Base-by-base conservation (phyloP, 78 protist genomes). In the Emiliania huxleyi region DNA sequence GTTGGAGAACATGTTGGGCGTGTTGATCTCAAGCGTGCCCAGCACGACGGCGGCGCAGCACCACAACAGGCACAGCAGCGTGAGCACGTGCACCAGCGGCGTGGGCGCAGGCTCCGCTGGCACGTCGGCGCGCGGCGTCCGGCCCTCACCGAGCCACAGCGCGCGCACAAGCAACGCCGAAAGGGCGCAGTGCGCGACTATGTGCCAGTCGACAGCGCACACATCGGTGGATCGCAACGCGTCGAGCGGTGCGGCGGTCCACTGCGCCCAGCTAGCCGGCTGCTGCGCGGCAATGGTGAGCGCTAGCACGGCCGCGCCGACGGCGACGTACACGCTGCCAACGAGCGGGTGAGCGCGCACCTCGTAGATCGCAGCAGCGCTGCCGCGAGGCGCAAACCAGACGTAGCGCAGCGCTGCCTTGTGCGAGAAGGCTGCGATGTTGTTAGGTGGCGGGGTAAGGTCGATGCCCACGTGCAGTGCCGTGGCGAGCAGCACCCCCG, bases 391-490 rank as follows among this genome's bases (percentile, higher is more conserved):
- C 33, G 18, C 69, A 5, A 25, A 2, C 33, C 18, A 22, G 26
- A 55, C 6, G 33, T 22, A 22, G 26, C 69, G 69, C 18, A 55
- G 29, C 29, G 6, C 21, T 11, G 29, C 5, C 33, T 0, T 2
- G 45, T 38, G 21, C n/a, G n/a, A 15, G 85, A 75, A 75, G 45
- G 12, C 45, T 0, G 45, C 1, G 22, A 19, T 35, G 85, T 40
- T 75, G 85, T 75, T 75, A 46, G 85, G 85, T 46, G 85, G 85
- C 45, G 85, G 85, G 26, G 85, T 75, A n/a, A 75, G 85, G 26
- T 44, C 85, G 45, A 75, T 40, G 85, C 43, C 42, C 45, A 22
- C 8, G 45, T 75, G 85, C 19, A 75, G 44, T 3, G 18, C 15
- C 25, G 40, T 44, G 8, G 45, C 85, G 85, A 38, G 33, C 33